A percentile compares a stretch with the other conserved stretches of the same genome.
phyloP scores from a whole-genome alignment of 768 basidiomycete genomes.

The Suillus subalutaceus region DNA sequence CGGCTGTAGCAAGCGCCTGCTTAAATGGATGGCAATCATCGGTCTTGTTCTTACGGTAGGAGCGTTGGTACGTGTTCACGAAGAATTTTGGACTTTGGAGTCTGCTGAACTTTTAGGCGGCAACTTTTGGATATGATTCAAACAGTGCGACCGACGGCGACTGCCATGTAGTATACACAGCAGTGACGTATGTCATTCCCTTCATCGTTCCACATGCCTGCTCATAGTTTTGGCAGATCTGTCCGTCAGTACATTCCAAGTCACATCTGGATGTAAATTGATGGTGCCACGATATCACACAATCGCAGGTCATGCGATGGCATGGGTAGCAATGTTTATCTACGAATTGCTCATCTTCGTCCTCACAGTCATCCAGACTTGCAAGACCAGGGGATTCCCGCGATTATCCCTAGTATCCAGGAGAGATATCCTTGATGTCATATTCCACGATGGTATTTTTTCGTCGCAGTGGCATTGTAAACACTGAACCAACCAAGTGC shows the following conservation, averaged over 20 bases:
- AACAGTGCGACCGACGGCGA: slow-evolving; percentile 19
- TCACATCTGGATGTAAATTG: not conserved
- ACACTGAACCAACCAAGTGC: not conserved
- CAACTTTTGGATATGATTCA: slow-evolving; percentile 43
- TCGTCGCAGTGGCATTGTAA: not conserved
- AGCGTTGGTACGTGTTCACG: slow-evolving; percentile 36
- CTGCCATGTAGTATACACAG: slow-evolving; percentile 30
- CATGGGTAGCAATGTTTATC: slow-evolving; percentile 56
- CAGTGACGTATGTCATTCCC: not conserved
- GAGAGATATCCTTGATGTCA: slow-evolving; percentile 42
- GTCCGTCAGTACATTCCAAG: not conserved
- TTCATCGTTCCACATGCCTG: not conserved
- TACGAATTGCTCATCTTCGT: slow-evolving; percentile 52
- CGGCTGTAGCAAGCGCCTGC: slow-evolving; percentile 39
- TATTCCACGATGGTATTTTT: slow-evolving; percentile 54
- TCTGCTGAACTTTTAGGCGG: slow-evolving; percentile 39
- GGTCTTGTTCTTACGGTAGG: slow-evolving; percentile 34
- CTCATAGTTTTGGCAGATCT: not conserved
- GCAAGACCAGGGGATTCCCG: slow-evolving; percentile 34
- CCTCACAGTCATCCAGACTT: slow-evolving; percentile 50
- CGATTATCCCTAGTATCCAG: slow-evolving; percentile 22
- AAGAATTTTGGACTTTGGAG: slow-evolving; percentile 1
- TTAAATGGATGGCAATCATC: slow-evolving; percentile 37
- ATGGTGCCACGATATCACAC: not conserved
- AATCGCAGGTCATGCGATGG: slow-evolving; percentile 31